Evolutionary conservation across 805 yeast species (phyloP), one percentile per base, ranked within the genome.

Genomic region (Sporopachydermia lactativora): DNA sequence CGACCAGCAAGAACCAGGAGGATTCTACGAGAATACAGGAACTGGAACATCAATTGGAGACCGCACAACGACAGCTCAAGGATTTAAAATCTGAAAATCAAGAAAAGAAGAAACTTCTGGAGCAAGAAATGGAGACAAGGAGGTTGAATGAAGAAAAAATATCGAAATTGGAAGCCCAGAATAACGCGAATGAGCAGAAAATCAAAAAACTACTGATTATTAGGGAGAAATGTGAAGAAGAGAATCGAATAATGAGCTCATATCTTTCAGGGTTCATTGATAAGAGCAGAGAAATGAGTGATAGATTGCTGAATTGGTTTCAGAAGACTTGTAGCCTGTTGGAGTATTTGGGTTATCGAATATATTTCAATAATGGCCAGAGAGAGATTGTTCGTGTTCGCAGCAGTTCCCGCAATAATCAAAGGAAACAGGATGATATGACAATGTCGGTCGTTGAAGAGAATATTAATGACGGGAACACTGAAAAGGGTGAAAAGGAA

Each of bases 241-340:
- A 24, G n/a, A 24, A 24, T n/a, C 8, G 31, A 24, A 8, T 24
- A 24, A 24, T 24, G 13, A 24, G 31, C n/a, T 8, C 31, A 24
- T 24, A 24, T 24, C 31, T 24, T 24, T 24, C n/a, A 24, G 31
- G 31, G n/a, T 24, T 24, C n/a, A 24, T 24, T 8, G n/a, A n/a
- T 24, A 24, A 24, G n/a, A 24, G 31, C 31, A 8, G 31, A 8
- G 31, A 24, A 24, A 24, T 24, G 31, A 24, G 31, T 24, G 31
- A 24, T 24, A 24, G 31, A 24, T 8, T 24, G 31, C 13, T n/a
- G 8, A 8, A 24, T n/a, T 24, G 31, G 31, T 24, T 24, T 24
- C 31, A 24, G n/a, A 24, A 24, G 31, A 24, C 31, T 8, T 24
- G 31, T n/a, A 24, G 31, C 31, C 31, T 24, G 31, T n/a, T 24